Evolutionary conservation across 2,329 filamentous ascomycete genomes (phyloP).

Genomic region (Neofusicoccum sp.): DNA sequence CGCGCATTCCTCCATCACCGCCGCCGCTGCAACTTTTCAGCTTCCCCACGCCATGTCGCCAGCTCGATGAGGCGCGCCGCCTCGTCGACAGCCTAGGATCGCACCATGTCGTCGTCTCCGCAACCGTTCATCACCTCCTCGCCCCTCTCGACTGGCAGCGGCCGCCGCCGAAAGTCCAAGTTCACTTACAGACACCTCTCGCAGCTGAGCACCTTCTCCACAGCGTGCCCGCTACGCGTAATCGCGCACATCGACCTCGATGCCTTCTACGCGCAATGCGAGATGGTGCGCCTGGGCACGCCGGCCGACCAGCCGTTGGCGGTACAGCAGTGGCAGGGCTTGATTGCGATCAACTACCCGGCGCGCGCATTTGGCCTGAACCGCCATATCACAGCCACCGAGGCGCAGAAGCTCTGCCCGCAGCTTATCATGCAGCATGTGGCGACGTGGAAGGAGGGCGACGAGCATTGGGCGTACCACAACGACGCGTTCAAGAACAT

Average conservation of each 20-base stretch:
- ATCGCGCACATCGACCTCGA: constrained; percentile 94
- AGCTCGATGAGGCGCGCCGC: constrained; percentile 11
- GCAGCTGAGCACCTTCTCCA: constrained; percentile 71
- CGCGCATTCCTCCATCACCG: background rate
- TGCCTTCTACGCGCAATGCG: constrained; percentile 94
- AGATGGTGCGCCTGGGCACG: constrained; percentile 81
- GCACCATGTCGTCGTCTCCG: constrained; percentile 53
- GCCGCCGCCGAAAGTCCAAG: constrained; percentile 58
- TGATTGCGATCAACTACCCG: constrained; percentile 96
- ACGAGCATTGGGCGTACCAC: constrained; percentile 89
- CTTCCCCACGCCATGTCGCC: background rate
- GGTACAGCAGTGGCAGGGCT: constrained; percentile 91
- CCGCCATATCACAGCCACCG: constrained; percentile 74
- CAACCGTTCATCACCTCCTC: constrained; percentile 52
- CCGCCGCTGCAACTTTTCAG: background rate
- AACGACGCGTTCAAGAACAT: constrained; percentile 79
- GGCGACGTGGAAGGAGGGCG: constrained; percentile 90
- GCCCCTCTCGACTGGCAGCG: constrained; percentile 42
- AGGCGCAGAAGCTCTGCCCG: constrained; percentile 86
- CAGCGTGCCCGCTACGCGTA: constrained; percentile 78
- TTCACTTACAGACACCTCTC: constrained; percentile 86
- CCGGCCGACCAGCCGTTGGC: constrained; percentile 79
- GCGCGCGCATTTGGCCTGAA: constrained; percentile 79
- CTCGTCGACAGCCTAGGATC: constrained; percentile 8
- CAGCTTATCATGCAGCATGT: constrained; percentile 87